These are phyloP conservation scores for Mimosa pudica DNA, from an alignment of 306 rosid genomes.

Conservation along the genomic window DNA sequence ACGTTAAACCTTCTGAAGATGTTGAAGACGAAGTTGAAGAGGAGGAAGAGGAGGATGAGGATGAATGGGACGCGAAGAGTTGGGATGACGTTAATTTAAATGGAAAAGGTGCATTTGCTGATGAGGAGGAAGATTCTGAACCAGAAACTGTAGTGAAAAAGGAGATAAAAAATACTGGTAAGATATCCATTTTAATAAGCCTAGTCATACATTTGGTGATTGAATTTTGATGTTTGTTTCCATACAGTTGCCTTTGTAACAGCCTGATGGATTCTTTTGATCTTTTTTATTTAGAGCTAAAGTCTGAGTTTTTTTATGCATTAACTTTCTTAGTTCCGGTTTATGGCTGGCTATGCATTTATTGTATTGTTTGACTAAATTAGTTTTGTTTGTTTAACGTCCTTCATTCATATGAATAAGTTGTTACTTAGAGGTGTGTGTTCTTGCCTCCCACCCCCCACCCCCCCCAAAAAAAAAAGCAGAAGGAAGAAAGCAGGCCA, in stretches of 20 bases:
- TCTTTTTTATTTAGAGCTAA: neutral
- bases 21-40: constrained; percentile 57
- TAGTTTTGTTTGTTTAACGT: neutral
- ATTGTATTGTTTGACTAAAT: neutral
- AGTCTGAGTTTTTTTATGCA: neutral
- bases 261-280: neutral
- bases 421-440: too few relatives aligned
- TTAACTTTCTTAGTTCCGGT: neutral
- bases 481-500: neutral
- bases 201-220: neutral
- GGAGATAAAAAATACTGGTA: constrained; percentile 56
- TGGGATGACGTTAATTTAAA: constrained; percentile 89
- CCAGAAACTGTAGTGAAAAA: constrained; percentile 52
- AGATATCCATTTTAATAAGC: constrained; percentile 29
- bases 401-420: too few relatives aligned
- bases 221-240: constrained; percentile 12
- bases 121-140: constrained; percentile 85
- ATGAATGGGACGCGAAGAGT: constrained; percentile 96
- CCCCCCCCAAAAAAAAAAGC: too few relatives aligned
- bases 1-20: constrained; percentile 57
- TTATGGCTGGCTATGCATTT: neutral
- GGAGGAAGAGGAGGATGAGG: constrained; percentile 83
- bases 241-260: neutral
- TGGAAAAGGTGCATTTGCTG: constrained; percentile 70
- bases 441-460: too few relatives aligned